Conservation (phyloP, 345 rosid genomes). For the Ailanthus altissimus region DNA sequence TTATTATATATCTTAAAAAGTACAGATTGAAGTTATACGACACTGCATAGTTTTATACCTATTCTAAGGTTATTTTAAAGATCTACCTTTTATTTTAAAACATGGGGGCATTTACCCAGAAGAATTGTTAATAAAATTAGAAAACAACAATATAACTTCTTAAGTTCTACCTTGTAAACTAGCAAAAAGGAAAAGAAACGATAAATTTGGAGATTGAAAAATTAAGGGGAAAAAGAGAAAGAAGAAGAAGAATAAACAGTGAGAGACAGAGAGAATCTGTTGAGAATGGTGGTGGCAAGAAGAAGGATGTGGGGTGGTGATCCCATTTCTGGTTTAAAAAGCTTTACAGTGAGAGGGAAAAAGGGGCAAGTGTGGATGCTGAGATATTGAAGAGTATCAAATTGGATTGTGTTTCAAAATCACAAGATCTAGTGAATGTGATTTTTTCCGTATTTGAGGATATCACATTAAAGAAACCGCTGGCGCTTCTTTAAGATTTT, state of each 20-base stretch:
- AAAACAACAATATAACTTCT: too few relatives aligned
- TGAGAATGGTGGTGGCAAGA: neutral
- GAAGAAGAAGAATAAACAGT: neutral
- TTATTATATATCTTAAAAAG: too few relatives aligned
- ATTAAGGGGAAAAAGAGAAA: too few relatives aligned
- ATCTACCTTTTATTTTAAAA: too few relatives aligned
- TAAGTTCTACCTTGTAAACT: too few relatives aligned
- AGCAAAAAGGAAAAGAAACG: too few relatives aligned
- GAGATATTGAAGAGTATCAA: constrained; percentile 16
- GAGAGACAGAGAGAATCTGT: neutral
- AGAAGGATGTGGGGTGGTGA: neutral
- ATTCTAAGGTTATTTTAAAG: too few relatives aligned
- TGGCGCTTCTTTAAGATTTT: neutral
- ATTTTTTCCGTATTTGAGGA: constrained; percentile 26
- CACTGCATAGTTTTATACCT: too few relatives aligned
- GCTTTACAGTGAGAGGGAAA: neutral
- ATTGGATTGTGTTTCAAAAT: constrained; percentile 30
- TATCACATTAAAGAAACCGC: constrained; percentile 16
- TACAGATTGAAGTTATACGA: too few relatives aligned
- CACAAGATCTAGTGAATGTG: constrained; percentile 30
- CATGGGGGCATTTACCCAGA: too few relatives aligned
- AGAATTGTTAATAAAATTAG: too few relatives aligned
- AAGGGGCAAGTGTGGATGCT: neutral
- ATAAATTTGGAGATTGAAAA: too few relatives aligned
- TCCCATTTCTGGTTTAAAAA: constrained; percentile 14